Conservation (phyloP, 441 rosid species). For the Manihot esculenta region DNA sequence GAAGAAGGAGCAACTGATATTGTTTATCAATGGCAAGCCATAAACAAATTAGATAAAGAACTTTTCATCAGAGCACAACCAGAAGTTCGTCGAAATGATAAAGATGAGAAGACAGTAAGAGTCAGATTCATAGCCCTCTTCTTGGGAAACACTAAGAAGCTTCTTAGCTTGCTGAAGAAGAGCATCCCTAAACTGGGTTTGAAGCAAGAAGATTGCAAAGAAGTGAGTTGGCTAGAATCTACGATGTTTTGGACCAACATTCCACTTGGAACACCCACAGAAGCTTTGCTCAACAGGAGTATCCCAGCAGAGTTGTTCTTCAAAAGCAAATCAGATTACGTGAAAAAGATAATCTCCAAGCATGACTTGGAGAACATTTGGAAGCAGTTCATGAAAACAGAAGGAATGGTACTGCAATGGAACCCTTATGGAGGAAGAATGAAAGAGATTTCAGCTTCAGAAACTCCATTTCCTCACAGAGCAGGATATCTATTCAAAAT, state of each 20-base stretch:
- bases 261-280: slow-evolving; percentile 29
- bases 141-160: neutral
- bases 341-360: slow-evolving; percentile 27
- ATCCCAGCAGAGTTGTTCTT: slow-evolving; percentile 15
- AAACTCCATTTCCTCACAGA: slow-evolving; percentile 56
- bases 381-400: slow-evolving; percentile 37
- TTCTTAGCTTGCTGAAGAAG: neutral
- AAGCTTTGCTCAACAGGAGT: slow-evolving; percentile 35
- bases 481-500: slow-evolving; percentile 40
- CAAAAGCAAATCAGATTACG: slow-evolving; percentile 50
- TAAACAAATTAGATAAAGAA: slow-evolving; percentile 34
- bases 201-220: slow-evolving; percentile 1
- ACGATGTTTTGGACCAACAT: slow-evolving; percentile 38
- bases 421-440: slow-evolving; percentile 59
- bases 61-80: slow-evolving; percentile 51
- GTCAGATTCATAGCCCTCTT: slow-evolving; percentile 17
- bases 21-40: slow-evolving; percentile 48
- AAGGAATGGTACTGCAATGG: slow-evolving; percentile 30
- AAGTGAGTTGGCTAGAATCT: slow-evolving; percentile 39
- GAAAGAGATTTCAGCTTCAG: slow-evolving; percentile 32
- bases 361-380: slow-evolving; percentile 31
- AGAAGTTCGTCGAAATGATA: slow-evolving; percentile 20
- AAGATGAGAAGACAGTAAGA: slow-evolving; percentile 34
- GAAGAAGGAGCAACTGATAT: slow-evolving; percentile 37
- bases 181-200: slow-evolving; percentile 3